Percentiles rank a stretch among this genome's conserved stretches.
phyloP scores from a whole-genome alignment of 2,329 filamentous ascomycete species.

The Cryphonectria carpinicola region DNA sequence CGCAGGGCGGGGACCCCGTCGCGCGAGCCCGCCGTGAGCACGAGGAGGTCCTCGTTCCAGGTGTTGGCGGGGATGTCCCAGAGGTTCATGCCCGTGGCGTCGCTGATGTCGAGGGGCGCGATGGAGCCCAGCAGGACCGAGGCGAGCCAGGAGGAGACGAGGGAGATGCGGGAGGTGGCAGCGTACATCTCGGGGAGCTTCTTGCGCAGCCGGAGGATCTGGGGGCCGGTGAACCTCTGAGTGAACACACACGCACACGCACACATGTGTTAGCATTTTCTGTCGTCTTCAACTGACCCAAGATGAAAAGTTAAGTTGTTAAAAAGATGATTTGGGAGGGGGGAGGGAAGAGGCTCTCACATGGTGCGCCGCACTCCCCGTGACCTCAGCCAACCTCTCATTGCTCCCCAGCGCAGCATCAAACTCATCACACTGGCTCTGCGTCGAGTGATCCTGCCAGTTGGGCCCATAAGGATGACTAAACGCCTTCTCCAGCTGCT shows the following conservation, averaged over 20 bases:
- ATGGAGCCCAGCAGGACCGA: slow-evolving; percentile 85
- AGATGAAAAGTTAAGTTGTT: too few relatives aligned
- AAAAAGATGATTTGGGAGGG: not conserved
- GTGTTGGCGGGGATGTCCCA: slow-evolving; percentile 80
- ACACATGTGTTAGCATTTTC: not conserved
- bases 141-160: slow-evolving; percentile 93
- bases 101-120: slow-evolving; percentile 89
- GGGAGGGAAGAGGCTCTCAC: slow-evolving; percentile 47
- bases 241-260: not conserved
- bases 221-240: slow-evolving; percentile 93
- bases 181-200: slow-evolving; percentile 82
- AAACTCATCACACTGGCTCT: slow-evolving; percentile 87
- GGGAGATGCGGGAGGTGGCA: slow-evolving; percentile 81
- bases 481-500: slow-evolving; percentile 75
- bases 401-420: slow-evolving; percentile 71
- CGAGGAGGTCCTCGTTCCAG: slow-evolving; percentile 77
- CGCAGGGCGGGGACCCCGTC: slow-evolving; percentile 66
- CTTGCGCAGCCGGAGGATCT: slow-evolving; percentile 86
- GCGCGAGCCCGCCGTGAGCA: slow-evolving; percentile 68
- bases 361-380: slow-evolving; percentile 93
- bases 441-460: slow-evolving; percentile 97
- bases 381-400: slow-evolving; percentile 73
- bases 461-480: slow-evolving; percentile 89
- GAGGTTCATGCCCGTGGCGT: slow-evolving; percentile 95
- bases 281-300: not conserved